These are phyloP conservation scores for Paraphaeosphaeria sporulosa DNA, from an alignment of 2,329 filamentous ascomycete genomes.

Conservation along the genomic window DNA sequence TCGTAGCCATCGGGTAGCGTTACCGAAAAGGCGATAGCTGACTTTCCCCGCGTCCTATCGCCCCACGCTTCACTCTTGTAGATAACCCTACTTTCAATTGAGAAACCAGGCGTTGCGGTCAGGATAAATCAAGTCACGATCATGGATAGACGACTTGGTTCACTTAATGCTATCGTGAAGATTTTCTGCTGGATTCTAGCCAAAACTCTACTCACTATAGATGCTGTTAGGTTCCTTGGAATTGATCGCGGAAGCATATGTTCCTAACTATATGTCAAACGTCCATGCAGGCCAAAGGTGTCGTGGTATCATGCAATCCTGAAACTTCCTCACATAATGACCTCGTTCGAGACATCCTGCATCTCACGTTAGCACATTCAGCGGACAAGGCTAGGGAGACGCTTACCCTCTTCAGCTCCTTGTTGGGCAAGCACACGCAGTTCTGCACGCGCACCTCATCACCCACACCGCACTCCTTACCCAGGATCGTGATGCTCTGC, in stretches of 20 bases:
- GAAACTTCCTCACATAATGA: slow-evolving; percentile 78
- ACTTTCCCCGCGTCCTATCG: no score
- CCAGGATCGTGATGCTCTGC: slow-evolving; percentile 95
- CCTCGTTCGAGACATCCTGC: slow-evolving; percentile 83
- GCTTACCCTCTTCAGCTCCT: slow-evolving; percentile 93
- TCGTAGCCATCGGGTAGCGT: no score
- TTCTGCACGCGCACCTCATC: slow-evolving; percentile 98
- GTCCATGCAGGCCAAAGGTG: slow-evolving; percentile 1
- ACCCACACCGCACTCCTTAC: slow-evolving; percentile 92
- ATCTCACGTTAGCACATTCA: slow-evolving; percentile 15
- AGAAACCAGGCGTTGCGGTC: no score
- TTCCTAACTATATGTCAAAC: background rate
- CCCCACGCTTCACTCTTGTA: no score
- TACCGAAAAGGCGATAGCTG: no score
- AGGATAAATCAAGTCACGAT: background rate
- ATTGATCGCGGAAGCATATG: background rate
- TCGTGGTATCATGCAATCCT: slow-evolving; percentile 27
- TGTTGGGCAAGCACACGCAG: slow-evolving; percentile 96
- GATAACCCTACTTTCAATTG: no score
- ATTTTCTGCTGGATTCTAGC: background rate
- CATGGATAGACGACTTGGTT: background rate
- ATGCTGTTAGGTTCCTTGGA: background rate
- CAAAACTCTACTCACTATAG: background rate
- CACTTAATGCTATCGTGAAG: background rate
- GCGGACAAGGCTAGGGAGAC: background rate